These are phyloP conservation scores for Chimonanthus praecox DNA, from an alignment of 164 flowering plant species.

Conservation along the genomic window DNA sequence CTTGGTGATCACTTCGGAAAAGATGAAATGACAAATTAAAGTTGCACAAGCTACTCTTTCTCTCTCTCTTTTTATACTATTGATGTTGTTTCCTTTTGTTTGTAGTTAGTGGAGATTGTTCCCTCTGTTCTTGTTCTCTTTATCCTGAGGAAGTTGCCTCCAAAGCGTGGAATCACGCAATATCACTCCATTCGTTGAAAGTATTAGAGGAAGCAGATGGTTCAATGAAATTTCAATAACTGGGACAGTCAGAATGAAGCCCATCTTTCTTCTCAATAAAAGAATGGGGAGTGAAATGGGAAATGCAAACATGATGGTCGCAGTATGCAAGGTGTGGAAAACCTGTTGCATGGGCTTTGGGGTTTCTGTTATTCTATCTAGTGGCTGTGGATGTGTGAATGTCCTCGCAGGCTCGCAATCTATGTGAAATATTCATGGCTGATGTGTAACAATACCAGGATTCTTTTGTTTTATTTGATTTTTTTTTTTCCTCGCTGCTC, in stretches of 20 bases:
- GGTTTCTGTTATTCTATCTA: not conserved
- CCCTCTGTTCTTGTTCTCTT: constrained; percentile 84
- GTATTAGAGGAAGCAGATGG: not conserved
- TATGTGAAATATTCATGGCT: not conserved
- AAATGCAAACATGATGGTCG: not conserved
- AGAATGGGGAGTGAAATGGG: not conserved
- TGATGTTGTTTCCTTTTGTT: constrained; percentile 4
- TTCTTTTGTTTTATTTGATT: not conserved
- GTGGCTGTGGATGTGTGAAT: not conserved
- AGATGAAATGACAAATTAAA: not conserved
- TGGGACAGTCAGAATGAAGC: not conserved
- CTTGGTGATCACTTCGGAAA: not conserved
- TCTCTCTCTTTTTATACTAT: not conserved
- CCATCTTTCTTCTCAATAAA: not conserved
- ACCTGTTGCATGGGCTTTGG: not conserved
- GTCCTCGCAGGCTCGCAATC: not conserved
- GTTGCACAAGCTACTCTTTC: not conserved
- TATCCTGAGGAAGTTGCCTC: constrained; percentile 91
- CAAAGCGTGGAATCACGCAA: constrained; percentile 77
- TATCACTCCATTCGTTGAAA: constrained; percentile 79
- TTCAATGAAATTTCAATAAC: not conserved
- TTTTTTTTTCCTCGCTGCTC: too few relatives aligned
- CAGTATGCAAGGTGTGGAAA: not conserved
- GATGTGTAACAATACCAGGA: not conserved
- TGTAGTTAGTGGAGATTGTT: constrained; percentile 80